phyloP scores from a whole-genome alignment of 257 asterid species.

The Orobanche coerulescens region DNA sequence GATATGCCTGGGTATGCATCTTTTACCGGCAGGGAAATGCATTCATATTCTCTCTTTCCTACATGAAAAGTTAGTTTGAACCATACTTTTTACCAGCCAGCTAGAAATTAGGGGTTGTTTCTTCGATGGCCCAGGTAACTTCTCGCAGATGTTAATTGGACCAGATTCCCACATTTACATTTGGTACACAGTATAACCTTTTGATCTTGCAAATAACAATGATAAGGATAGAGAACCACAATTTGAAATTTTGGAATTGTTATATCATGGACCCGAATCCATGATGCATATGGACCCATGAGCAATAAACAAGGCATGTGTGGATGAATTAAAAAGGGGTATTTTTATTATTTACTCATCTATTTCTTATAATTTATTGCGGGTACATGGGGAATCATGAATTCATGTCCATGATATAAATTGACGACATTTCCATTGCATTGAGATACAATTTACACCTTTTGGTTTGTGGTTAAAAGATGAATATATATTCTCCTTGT shows the following conservation, averaged over 20 bases:
- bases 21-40: conserved; percentile 22
- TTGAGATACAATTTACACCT: not conserved
- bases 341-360: too few species aligned
- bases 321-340: too few species aligned
- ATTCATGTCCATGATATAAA: too few species aligned
- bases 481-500: not conserved
- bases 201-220: not conserved
- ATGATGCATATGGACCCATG: too few species aligned
- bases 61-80: not conserved
- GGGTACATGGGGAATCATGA: too few species aligned
- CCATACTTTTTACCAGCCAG: not conserved
- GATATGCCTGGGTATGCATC: conserved; percentile 85
- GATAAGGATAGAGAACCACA: not conserved
- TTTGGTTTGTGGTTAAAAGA: not conserved
- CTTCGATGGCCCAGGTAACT: not conserved
- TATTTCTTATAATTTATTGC: too few species aligned
- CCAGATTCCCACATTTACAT: not conserved
- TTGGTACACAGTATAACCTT: not conserved
- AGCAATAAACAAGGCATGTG: too few species aligned
- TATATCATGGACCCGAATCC: too few species aligned
- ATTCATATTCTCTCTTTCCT: not conserved
- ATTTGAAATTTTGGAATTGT: too few species aligned
- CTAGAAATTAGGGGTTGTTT: not conserved
- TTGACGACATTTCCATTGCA: not conserved
- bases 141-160: not conserved